Evolutionary conservation across 768 basidiomycete species (phyloP).

Genomic region (Russula compacta): DNA sequence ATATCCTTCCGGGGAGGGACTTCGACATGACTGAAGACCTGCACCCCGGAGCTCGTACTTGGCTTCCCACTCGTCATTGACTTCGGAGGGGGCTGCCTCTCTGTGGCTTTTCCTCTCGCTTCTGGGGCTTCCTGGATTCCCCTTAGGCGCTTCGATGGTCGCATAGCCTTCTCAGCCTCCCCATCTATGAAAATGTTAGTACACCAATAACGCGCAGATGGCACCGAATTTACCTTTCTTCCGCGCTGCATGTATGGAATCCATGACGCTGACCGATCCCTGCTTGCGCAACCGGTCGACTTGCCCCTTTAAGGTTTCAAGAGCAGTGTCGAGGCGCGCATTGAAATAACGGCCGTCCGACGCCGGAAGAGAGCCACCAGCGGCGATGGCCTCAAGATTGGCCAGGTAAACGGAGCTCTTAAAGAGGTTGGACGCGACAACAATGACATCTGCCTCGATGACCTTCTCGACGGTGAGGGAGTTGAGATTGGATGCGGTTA

Average conservation of each 20-base stretch:
- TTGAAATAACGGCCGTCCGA: conserved; percentile 86
- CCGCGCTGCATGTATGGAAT: conserved; percentile 54
- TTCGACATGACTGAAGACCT: conserved; percentile 17
- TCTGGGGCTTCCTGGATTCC: conserved; percentile 33
- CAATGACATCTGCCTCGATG: conserved; percentile 74
- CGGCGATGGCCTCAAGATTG: conserved; percentile 66
- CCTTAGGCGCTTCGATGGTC: conserved; percentile 58
- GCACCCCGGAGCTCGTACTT: conserved; percentile 10
- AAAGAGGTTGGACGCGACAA: conserved; percentile 83
- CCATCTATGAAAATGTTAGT: conserved; percentile 33
- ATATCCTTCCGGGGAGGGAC: conserved; percentile 1
- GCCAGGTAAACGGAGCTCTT: conserved; percentile 65
- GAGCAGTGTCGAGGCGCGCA: conserved; percentile 58
- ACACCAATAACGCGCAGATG: not conserved
- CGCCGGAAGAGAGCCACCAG: conserved; percentile 53
- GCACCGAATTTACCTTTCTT: conserved; percentile 41
- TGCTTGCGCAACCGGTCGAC: conserved; percentile 58
- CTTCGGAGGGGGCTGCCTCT: not conserved
- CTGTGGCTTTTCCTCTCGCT: not conserved
- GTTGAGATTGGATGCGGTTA: conserved; percentile 64
- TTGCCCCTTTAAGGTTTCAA: conserved; percentile 52
- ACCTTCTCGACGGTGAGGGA: conserved; percentile 61
- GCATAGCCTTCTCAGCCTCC: conserved; percentile 38
- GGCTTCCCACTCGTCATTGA: not conserved
- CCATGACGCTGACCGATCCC: conserved; percentile 52